A percentile compares a stretch with the other conserved stretches of the same genome.
Conservation (phyloP, 2,329 filamentous ascomycete species). For the Tolypocladium inflatum region DNA sequence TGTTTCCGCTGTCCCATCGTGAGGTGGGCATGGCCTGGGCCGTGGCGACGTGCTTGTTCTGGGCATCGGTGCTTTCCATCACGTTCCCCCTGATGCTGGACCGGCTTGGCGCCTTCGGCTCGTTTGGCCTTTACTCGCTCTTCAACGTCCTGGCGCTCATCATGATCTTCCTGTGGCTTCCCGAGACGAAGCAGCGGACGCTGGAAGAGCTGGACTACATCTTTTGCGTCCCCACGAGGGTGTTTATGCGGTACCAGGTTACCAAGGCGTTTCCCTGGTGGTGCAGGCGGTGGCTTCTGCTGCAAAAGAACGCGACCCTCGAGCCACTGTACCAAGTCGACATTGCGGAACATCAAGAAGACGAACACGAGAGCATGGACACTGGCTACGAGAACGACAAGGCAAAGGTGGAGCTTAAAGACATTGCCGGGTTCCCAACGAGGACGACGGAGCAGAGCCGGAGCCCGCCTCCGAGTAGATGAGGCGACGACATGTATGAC, state of each 20-base stretch:
- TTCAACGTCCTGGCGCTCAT: slow-evolving; percentile 45
- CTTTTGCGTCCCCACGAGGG: slow-evolving; percentile 49
- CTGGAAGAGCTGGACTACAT: slow-evolving; percentile 50
- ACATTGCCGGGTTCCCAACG: slow-evolving; percentile 19
- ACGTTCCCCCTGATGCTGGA: slow-evolving; percentile 51
- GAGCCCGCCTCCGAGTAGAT: slow-evolving; percentile 1
- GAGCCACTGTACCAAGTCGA: slow-evolving; percentile 34
- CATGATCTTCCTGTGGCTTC: slow-evolving; percentile 47
- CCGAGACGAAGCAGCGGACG: slow-evolving; percentile 49
- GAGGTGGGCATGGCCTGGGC: slow-evolving; percentile 64
- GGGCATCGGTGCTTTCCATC: slow-evolving; percentile 51
- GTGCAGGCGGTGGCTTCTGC: slow-evolving; percentile 47
- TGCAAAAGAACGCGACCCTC: slow-evolving; percentile 30
- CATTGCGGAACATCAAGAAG: slow-evolving; percentile 19
- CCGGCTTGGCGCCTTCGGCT: slow-evolving; percentile 32
- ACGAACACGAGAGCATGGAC: slow-evolving; percentile 16
- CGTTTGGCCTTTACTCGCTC: slow-evolving; percentile 45
- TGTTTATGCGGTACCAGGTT: slow-evolving; percentile 48
- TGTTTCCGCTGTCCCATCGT: slow-evolving; percentile 60
- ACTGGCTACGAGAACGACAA: slow-evolving; percentile 26
- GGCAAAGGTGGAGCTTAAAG: slow-evolving; percentile 27
- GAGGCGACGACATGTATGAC: background rate
- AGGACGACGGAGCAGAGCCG: slow-evolving; percentile 3
- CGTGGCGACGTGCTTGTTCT: slow-evolving; percentile 55
- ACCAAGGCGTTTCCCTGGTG: slow-evolving; percentile 50